Evolutionary conservation across 2,329 filamentous ascomycete genomes (phyloP).

Genomic region (Fusarium armeniacum): DNA sequence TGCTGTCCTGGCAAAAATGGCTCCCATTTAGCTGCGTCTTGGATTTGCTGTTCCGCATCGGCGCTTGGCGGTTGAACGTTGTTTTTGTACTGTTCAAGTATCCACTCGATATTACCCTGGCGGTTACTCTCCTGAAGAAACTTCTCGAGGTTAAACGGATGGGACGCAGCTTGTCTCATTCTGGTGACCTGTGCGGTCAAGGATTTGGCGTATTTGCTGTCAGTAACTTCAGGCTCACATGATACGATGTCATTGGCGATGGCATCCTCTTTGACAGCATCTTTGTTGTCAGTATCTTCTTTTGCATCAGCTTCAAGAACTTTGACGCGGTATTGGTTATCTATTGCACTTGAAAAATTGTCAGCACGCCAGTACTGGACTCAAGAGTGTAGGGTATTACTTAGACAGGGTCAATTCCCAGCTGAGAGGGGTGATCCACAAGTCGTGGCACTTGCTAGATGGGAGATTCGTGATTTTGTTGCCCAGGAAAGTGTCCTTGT

Average conservation of each 20-base stretch:
- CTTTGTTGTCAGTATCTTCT: too few relatives aligned
- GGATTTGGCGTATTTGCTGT: not conserved
- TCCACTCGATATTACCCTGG: not conserved
- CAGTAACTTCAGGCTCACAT: not conserved
- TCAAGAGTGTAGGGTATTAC: not conserved
- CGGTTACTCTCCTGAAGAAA: not conserved
- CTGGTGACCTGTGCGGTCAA: not conserved
- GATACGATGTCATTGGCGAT: not conserved
- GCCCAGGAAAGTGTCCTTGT: not conserved
- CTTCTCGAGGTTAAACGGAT: not conserved
- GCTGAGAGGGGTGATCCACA: not conserved
- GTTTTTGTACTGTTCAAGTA: not conserved
- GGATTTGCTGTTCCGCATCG: not conserved
- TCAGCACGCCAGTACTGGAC: not conserved
- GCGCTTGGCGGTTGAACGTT: not conserved
- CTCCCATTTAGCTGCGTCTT: not conserved
- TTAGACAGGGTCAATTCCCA: not conserved
- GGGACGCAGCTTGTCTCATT: not conserved
- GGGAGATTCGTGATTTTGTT: not conserved
- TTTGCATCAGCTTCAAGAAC: too few relatives aligned
- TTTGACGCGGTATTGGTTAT: not conserved
- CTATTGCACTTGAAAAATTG: not conserved
- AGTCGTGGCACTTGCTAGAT: not conserved
- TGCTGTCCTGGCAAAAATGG: not conserved
- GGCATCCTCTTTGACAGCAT: too few relatives aligned